Evolutionary conservation across 495 filamentous ascomycete genomes (phyloP), one percentile per base, ranked within the genome.

Genomic region (Hypoxylon lenormandii): DNA sequence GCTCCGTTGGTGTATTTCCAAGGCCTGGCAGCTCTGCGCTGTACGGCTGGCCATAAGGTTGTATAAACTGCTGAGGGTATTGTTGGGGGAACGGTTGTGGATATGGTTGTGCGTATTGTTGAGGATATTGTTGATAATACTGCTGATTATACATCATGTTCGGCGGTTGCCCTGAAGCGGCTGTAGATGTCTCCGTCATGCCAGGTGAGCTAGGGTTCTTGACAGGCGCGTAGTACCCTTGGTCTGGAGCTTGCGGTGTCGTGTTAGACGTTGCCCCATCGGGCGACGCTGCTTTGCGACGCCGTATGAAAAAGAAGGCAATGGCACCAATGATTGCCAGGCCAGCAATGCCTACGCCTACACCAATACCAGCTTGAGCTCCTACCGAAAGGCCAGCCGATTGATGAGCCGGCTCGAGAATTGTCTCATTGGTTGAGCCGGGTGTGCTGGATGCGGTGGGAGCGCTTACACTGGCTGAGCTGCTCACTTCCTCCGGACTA

Each of bases 351-450:
- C 71, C 73, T 55, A 72, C 76, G 13, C 66, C 81, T 11, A 82
- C 78, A 40, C 78, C 81, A 53, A 83, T 82, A 40, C 80, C 82
- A 28, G 76, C 77, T 59, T 79, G 68, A 56, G 81, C 80, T 48
- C 79, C 81, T 3, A 54, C 72, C 5, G 79, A 60, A n/a, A 82
- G 74, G 5, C 76, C 77, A n/a, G 59, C 59, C 1, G 63, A 12
- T 19, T 65, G 21, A 18, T 38, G 26, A 37, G 26, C 30, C 10
- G 30, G 10, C 6, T 33, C 30, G 30, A 11, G 1, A 11, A 7
- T 33, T 33, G 30, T 33, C 6, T 1, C 19, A 1, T 45, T 16
- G 7, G 13, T 23, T 60, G 52, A 28, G 3, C 11, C 21, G 15
- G 66, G 4, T 10, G 38, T 69, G 15, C 42, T 18, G 12, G 66